Evolutionary conservation across 345 rosid species (phyloP).

Genomic region (Gossypium arboreum): DNA sequence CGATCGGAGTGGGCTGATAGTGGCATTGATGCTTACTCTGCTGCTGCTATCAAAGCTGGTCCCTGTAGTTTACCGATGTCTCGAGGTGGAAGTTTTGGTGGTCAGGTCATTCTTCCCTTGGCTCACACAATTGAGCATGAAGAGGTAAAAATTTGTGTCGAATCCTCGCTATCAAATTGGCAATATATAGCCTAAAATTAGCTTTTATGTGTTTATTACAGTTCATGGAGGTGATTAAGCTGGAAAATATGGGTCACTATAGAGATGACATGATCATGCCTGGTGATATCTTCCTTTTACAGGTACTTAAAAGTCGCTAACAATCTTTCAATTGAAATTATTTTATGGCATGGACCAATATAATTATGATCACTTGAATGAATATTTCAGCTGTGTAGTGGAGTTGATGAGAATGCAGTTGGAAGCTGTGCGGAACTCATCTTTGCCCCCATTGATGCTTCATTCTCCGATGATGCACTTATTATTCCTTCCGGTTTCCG

Average conservation of each 20-base stretch:
- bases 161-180: not conserved
- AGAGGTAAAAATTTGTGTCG: constrained; percentile 45
- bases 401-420: constrained; percentile 82
- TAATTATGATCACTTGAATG: not conserved
- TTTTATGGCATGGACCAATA: not conserved
- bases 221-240: constrained; percentile 95
- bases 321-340: not conserved
- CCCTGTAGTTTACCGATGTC: constrained; percentile 75
- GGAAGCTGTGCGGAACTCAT: constrained; percentile 84
- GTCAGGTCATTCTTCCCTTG: constrained; percentile 94
- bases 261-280: constrained; percentile 84
- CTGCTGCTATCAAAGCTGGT: constrained; percentile 85
- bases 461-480: constrained; percentile 94
- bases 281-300: constrained; percentile 86
- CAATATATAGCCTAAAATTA: not conserved
- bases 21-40: constrained; percentile 87
- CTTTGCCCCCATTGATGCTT: constrained; percentile 95
- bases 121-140: constrained; percentile 96
- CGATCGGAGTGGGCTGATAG: constrained; percentile 98
- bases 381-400: constrained; percentile 73
- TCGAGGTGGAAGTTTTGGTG: constrained; percentile 76
- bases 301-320: constrained; percentile 44
- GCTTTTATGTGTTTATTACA: constrained; percentile 20
- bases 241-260: constrained; percentile 79
- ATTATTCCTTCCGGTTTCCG: constrained; percentile 96